A percentile compares a stretch with the other conserved stretches of the same genome.
Conservation (phyloP, 176 grass and related monocot species). For the Urochloa ruziziensis region DNA sequence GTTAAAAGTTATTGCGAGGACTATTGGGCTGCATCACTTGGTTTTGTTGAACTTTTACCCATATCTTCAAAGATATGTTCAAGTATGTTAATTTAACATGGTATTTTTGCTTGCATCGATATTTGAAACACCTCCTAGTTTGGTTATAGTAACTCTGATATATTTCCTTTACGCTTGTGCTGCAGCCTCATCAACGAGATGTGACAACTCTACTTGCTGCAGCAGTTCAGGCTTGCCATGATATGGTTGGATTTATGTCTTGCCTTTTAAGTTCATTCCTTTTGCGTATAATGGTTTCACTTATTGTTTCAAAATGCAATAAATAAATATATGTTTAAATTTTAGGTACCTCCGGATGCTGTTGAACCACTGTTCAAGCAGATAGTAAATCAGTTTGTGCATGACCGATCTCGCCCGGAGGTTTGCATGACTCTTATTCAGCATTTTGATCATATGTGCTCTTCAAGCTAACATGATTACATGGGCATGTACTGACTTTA, state of each 20-base stretch:
- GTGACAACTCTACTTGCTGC: constrained; percentile 93
- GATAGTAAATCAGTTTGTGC: constrained; percentile 99
- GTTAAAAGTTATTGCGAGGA: constrained; percentile 87
- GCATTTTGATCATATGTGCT: not conserved
- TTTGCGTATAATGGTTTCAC: not conserved
- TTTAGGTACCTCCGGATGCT: constrained; percentile 92
- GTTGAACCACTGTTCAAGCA: constrained; percentile 94
- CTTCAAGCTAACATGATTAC: not conserved
- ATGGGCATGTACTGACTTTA: not conserved
- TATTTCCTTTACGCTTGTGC: constrained; percentile 17
- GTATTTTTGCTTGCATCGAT: not conserved
- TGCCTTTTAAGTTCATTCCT: not conserved
- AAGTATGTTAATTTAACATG: constrained; percentile 49
- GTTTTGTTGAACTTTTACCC: constrained; percentile 89
- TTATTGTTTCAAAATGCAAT: constrained; percentile 4
- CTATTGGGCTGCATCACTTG: constrained; percentile 81
- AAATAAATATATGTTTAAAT: not conserved
- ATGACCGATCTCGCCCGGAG: constrained; percentile 92
- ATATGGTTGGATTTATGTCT: constrained; percentile 56
- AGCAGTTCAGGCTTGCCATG: constrained; percentile 94
- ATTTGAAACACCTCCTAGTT: not conserved
- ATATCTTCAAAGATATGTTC: constrained; percentile 88
- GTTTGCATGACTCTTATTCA: constrained; percentile 35
- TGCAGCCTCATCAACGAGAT: constrained; percentile 94
- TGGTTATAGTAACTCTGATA: not conserved